Base-by-base conservation (phyloP, 1,284 basidiomycete species). In the Thecaphora frezii region DNA sequence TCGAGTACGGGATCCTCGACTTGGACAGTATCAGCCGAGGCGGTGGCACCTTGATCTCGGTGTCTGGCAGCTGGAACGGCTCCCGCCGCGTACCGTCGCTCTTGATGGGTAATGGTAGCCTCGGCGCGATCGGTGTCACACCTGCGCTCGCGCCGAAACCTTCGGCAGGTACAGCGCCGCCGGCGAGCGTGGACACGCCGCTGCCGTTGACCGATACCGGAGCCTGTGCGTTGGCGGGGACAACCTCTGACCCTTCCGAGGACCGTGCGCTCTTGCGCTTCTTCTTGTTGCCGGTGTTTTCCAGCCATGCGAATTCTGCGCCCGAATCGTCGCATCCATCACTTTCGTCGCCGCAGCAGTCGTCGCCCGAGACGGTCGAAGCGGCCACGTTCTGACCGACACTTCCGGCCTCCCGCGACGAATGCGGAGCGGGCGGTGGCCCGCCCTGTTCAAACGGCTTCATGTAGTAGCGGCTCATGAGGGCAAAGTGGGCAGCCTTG, bases 271-370 rank as follows among this genome's bases (percentile, higher is more conserved):
- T 69, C 47, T 69, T 69, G 28, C 67, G 62, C 50, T 69, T 69
- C 52, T 69, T 69, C 48, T 66, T 69, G 58, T 69, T 69, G 44
- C 57, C 67, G 12, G 66, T 51, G 48, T 69, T 51, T 3, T 61
- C 62, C 4, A 60, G 40, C 36, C 54, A 57, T 30, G 56, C 60
- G 39, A 63, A 56, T 28, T 67, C 60, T 24, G 56, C 48, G 26
- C 40, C 36, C 7, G 55, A 54, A 48, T 45, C 47, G 2, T 66
- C 64, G 24, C 25, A 19, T 14, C 51, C 50, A 9, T 59, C 58
- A 14, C 51, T 51, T 21, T 48, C 50, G 38, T 47, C 46, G 47
- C 51, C 45, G 23, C 44, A 22, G 37, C 45, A 37, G 37, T 59
- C 46, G 39, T 44, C 28, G 33, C 8, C 33, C 33, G 33, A 36